Base-by-base conservation (phyloP, 345 rosid species). In the Salix brachista region DNA sequence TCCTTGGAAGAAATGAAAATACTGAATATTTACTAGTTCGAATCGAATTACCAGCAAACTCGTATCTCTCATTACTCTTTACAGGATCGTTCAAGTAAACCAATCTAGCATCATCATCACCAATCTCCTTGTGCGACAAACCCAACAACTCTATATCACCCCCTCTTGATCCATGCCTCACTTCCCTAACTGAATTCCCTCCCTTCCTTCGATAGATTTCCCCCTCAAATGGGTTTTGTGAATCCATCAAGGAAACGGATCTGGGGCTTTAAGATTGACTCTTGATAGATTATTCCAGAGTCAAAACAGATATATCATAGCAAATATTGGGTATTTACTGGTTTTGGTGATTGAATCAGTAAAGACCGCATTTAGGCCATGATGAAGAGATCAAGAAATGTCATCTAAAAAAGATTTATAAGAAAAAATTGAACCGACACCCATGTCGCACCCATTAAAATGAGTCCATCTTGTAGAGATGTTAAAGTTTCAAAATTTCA, bases 21-120 rank as follows among this genome's bases (percentile, higher is more conserved):
- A 36, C 18, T 11, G 73, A 23, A 39, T 76, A 76, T 48, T 76
- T 76, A 10, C 67, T 58, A 12, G 79, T 76, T 23, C 66, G 60
- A 54, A 54, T 54, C 60, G 60, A 54, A 54, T 21, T 54, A 7
- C 60, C 60, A 54, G 60, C 23, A 54, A 21, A 54, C 60, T 54
- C 60, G n/a, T 54, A 54, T 54, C 60, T 54, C 60, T 54, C 60
- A 7, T 54, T 54, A 21, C 7, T 54, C 60, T 54, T 54, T 54
- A 54, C 60, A 54, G 60, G 60, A 18, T 52, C 60, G 8, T 52
- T 52, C 60, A 52, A 54, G 60, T 54, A 54, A 54, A 54, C 60
- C 60, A 54, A 54, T 54, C 25, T 54, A 54, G 60, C 25, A 54
- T 54, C 60, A 54, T 54, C 60, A 54, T 54, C 60, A 21, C 60